phyloP scores from a whole-genome alignment of 2,329 filamentous ascomycete species.

The Colletotrichum coccodes region DNA sequence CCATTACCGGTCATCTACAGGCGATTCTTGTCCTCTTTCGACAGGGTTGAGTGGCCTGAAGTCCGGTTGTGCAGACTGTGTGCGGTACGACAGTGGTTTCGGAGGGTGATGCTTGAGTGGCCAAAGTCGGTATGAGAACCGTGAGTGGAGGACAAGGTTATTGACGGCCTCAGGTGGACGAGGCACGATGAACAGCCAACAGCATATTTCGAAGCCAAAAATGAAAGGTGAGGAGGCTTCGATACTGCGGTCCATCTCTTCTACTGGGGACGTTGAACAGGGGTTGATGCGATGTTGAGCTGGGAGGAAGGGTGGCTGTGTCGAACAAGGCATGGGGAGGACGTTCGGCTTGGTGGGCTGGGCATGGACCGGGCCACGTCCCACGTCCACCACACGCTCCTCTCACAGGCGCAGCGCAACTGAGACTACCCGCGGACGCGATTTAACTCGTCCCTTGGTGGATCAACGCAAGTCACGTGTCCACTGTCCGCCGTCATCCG shows the following conservation, averaged over 20 bases:
- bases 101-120: conserved; percentile 33
- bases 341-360: conserved; percentile 10
- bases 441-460: conserved; percentile 30
- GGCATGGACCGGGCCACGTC: conserved; percentile 27
- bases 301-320: conserved; percentile 22
- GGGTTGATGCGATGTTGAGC: background rate
- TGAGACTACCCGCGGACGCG: conserved; percentile 27
- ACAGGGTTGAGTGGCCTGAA: conserved; percentile 42
- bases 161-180: background rate
- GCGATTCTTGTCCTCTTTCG: conserved; percentile 36
- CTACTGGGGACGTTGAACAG: background rate
- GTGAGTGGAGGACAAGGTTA: background rate
- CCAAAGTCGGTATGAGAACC: conserved; percentile 15
- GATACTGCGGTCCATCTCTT: background rate
- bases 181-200: background rate
- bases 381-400: conserved; percentile 12
- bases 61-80: conserved; percentile 42
- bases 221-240: background rate
- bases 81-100: conserved; percentile 41
- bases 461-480: conserved; percentile 32
- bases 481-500: conserved; percentile 28
- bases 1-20: background rate
- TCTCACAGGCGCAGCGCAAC: conserved; percentile 20
- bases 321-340: background rate
- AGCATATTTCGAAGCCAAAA: background rate